phyloP scores from a whole-genome alignment of 2,329 filamentous ascomycete genomes.

The Phyllosticta citrichinensis region DNA sequence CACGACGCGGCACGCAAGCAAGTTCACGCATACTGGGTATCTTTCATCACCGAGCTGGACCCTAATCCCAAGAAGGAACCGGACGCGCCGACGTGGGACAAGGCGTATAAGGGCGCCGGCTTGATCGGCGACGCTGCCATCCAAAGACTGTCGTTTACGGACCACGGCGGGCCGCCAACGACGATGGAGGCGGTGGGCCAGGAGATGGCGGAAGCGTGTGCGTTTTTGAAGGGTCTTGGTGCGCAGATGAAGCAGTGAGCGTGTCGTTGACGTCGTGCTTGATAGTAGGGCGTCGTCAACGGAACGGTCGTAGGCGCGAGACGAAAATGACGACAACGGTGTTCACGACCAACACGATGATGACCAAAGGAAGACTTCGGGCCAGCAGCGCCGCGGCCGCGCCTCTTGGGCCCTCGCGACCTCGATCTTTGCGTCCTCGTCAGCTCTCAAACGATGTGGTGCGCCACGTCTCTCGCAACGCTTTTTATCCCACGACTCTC shows the following conservation, averaged over 20 bases:
- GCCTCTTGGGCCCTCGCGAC: no score
- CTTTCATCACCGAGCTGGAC: constrained; percentile 21
- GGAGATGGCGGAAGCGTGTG: constrained; percentile 3
- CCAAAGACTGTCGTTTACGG: neutral
- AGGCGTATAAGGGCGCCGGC: neutral
- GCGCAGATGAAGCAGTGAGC: constrained; percentile 1
- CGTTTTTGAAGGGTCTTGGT: neutral
- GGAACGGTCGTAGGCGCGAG: neutral
- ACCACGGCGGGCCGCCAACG: neutral
- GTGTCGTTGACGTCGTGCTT: neutral
- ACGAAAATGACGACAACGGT: neutral
- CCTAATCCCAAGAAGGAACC: neutral
- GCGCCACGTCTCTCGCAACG: no score
- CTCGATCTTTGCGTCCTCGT: no score
- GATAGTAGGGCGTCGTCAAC: neutral
- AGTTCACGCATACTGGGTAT: constrained; percentile 34
- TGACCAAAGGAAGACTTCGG: no score
- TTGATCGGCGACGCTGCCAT: neutral
- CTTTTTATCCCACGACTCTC: no score
- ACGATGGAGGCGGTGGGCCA: constrained; percentile 3
- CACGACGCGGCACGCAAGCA: neutral
- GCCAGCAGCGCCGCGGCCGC: no score
- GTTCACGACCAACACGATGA: no score
- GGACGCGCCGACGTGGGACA: neutral
- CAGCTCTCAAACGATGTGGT: no score